phyloP scores from a whole-genome alignment of 805 yeast genomes.

The Candida awuae region DNA sequence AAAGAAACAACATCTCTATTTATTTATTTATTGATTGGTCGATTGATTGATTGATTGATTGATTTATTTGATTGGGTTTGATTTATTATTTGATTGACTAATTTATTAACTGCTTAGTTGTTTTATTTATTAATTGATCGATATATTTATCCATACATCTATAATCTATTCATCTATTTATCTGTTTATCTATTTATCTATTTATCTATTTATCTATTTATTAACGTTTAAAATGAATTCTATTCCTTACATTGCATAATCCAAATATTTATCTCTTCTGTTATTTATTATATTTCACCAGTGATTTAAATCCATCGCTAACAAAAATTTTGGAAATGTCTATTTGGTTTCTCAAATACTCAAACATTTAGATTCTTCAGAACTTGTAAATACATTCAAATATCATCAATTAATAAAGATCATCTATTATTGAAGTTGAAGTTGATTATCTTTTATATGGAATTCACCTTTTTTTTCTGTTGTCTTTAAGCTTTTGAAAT shows the following conservation, averaged over 20 bases:
- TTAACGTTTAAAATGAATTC: too few relatives aligned
- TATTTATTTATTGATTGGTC: conserved; percentile 2
- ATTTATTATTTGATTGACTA: conserved; percentile 4
- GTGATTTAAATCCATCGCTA: too few relatives aligned
- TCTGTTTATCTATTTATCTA: conserved; percentile 8
- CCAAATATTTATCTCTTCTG: not conserved
- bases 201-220: conserved; percentile 6
- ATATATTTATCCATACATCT: conserved; percentile 1
- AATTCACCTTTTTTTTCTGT: too few relatives aligned
- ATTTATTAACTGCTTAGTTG: not conserved
- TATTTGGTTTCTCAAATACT: too few relatives aligned
- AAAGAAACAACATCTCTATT: not conserved
- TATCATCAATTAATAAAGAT: too few relatives aligned
- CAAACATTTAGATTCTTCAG: too few relatives aligned
- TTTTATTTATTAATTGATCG: conserved; percentile 9
- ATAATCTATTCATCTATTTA: conserved; percentile 29
- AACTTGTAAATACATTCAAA: too few relatives aligned
- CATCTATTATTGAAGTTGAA: too few relatives aligned
- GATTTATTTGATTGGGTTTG: not conserved
- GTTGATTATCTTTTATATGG: too few relatives aligned
- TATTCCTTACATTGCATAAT: too few relatives aligned
- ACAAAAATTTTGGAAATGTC: too few relatives aligned
- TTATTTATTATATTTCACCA: not conserved
- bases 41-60: not conserved
- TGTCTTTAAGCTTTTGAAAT: too few relatives aligned